These are phyloP conservation scores for Arthromyces matolae DNA, from an alignment of 768 basidiomycete genomes.

Conservation along the genomic window DNA sequence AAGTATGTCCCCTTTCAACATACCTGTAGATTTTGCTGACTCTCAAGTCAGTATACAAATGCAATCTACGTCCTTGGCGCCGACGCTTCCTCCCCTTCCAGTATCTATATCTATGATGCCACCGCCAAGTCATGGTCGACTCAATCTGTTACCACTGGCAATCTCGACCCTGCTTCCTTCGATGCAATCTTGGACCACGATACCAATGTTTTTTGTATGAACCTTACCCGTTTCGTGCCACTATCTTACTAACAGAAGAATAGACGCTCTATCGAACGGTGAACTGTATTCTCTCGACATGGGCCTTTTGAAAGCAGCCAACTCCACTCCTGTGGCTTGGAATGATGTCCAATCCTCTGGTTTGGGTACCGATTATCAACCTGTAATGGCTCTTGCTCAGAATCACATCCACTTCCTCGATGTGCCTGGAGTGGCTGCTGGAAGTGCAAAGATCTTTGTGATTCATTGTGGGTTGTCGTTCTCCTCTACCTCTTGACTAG, in stretches of 20 bases:
- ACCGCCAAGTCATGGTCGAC: slow-evolving; percentile 71
- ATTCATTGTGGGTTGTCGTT: slow-evolving; percentile 67
- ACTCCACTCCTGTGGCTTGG: slow-evolving; percentile 61
- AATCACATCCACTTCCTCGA: slow-evolving; percentile 86
- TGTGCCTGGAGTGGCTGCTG: slow-evolving; percentile 62
- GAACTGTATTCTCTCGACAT: slow-evolving; percentile 72
- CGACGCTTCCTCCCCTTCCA: slow-evolving; percentile 63
- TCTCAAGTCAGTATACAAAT: slow-evolving; percentile 60
- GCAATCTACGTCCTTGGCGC: slow-evolving; percentile 83
- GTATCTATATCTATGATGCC: slow-evolving; percentile 81
- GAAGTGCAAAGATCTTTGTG: slow-evolving; percentile 76
- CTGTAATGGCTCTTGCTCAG: slow-evolving; percentile 77
- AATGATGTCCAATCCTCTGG: slow-evolving; percentile 50
- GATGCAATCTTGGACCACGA: slow-evolving; percentile 87
- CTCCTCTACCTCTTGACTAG: background rate
- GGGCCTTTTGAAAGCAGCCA: slow-evolving; percentile 57
- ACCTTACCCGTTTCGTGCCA: background rate
- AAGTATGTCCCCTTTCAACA: slow-evolving; percentile 34
- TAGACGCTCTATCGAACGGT: slow-evolving; percentile 69
- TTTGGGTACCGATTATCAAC: slow-evolving; percentile 56
- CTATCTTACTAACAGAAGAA: background rate
- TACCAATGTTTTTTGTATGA: slow-evolving; percentile 84
- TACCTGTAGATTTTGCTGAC: background rate
- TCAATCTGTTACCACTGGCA: slow-evolving; percentile 49
- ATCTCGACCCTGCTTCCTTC: slow-evolving; percentile 63